Evolutionary conservation across 371 early-diverging fungal species (phyloP), one percentile per base, ranked within the genome.

Genomic region (Haplosporangium sp.): DNA sequence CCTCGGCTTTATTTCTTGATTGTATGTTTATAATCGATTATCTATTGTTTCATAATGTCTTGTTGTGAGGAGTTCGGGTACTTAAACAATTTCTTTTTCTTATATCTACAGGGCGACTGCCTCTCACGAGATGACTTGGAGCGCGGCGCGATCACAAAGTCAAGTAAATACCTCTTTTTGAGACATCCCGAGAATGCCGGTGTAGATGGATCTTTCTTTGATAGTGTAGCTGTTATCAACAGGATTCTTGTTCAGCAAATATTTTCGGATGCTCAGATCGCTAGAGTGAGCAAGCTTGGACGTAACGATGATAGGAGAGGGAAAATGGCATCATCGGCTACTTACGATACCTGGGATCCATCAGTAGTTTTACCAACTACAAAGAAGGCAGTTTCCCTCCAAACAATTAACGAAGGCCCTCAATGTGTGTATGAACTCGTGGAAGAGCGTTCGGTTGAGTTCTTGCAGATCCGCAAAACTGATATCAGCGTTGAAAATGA

Each of bases 1-100:
- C 90, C 90, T 10, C 85, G 86, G 15, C 84, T 90, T 4, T 87
- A 84, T 68, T 88, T 88, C 65, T 84, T 90, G 73, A 71, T 86
- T 53, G 89, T 89, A 87, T 67, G 84, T 71, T 34, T 44, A 48
- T 35, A 44, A 44, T 44, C 13, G 44, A 44, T 44, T 44, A 13
- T 5, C 8, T 9, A 10, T 10, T 44, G 44, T 44, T 44, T 44
- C 44, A 44, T 44, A 44, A 44, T 44, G 44, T 13, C 13, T 44
- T 10, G 2, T 13, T 44, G 8, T 44, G 44, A 44, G 27, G 27
- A 27, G 27, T 27, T 27, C 27, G 27, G 8, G 10, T 37, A 34
- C 35, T 37, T 34, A 27, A 8, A 5, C 8, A 7, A 40, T 1
- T 37, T 27, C 35, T 35, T 67, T 53, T 44, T 68, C 5, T 27